Percentiles rank a stretch among this genome's conserved stretches.
Evolutionary conservation across 140 eudicot genomes (phyloP).

Genomic region (Senecio squalidus): DNA sequence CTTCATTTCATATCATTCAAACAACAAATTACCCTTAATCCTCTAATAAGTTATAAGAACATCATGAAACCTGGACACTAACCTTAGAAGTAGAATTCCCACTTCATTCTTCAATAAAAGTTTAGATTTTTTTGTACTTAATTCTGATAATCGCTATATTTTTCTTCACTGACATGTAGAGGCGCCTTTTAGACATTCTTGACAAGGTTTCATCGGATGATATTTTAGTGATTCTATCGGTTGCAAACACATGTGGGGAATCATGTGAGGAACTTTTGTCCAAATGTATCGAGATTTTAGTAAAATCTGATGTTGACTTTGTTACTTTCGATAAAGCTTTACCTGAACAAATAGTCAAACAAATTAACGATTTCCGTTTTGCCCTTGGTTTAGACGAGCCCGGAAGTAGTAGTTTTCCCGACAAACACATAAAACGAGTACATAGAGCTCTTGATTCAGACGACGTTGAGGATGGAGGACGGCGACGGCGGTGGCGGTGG

Average conservation of each 20-base stretch:
- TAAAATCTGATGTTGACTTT: constrained; percentile 63
- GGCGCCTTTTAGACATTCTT: constrained; percentile 51
- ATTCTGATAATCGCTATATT: neutral
- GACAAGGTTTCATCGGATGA: constrained; percentile 76
- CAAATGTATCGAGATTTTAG: constrained; percentile 56
- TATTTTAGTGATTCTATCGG: constrained; percentile 58
- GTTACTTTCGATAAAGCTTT: constrained; percentile 73
- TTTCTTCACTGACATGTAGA: constrained; percentile 35
- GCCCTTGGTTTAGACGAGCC: constrained; percentile 57
- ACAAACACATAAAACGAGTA: no score
- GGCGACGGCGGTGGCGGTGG: no score
- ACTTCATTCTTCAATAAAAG: no score
- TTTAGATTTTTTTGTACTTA: neutral
- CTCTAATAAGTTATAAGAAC: no score
- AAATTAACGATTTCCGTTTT: constrained; percentile 46
- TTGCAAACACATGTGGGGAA: constrained; percentile 63
- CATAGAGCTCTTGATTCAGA: no score
- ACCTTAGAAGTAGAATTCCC: no score
- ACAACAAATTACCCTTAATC: no score
- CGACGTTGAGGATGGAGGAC: no score
- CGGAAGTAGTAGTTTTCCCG: no score
- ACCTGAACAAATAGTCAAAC: constrained; percentile 63
- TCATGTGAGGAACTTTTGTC: constrained; percentile 48
- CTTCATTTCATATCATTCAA: no score
- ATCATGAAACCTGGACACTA: no score